Base-by-base conservation (phyloP, 106 monocot species). In the Phalaenopsis equestris region DNA sequence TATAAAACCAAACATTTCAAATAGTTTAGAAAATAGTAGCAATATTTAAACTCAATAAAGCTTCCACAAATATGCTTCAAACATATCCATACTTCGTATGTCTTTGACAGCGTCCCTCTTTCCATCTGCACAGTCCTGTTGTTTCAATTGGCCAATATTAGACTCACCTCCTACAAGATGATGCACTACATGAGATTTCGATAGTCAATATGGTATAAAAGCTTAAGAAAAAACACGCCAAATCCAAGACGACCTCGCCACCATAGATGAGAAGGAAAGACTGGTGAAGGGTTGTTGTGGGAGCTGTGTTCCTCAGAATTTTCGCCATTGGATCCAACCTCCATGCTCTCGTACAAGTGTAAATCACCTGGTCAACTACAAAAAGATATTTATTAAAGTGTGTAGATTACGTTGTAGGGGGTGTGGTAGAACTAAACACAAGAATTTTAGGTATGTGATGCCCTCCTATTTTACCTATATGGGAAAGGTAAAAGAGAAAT, bases 271-370 rank as follows among this genome's bases (percentile, higher is more conserved):
- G 76, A 74, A 14, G 37, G 48, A 30, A 76, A 49, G 24, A 42
- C 24, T 4, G 76, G 76, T 52, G 24, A 76, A 10, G 42, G 14
- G n/a, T 47, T 49, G 3, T 24, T 24, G 30, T 52, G 19, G 23
- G 48, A 42, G 49, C 30, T 76, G 76, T 21, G 52, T 76, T 76
- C 76, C 52, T 49, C 49, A 76, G 47, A 76, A 48, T 49, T 76
- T 49, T 42, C 49, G 11, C 49, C 49, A 52, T 30, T 49, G 46
- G 48, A 24, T 16, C 11, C 12, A 76, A 49, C 4, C 76, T 76
- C 76, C 76, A 76, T 76, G 10, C 7, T 74, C 6, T 76, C 2
- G 24, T 76, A 30, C 38, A 43, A 30, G 19, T 41, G 74, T 4
- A 74, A 74, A 42, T 74, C 41, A 43, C 15, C 16, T 43, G 19